Evolutionary conservation across 495 filamentous ascomycete species (phyloP).

Genomic region (Letharia lupina): DNA sequence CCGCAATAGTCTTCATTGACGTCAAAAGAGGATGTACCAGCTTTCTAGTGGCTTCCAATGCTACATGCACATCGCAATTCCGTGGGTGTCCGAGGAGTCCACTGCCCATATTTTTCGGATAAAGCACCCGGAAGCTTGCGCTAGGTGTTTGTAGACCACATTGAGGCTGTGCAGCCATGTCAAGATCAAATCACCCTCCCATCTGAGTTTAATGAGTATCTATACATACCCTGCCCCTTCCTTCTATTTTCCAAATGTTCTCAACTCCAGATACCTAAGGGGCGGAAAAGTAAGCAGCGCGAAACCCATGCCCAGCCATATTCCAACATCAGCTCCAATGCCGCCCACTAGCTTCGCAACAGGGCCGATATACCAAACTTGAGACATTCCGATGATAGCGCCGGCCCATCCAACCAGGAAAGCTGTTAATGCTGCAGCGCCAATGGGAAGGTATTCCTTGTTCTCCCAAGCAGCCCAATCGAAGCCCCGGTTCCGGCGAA

Average conservation of each 20-base stretch:
- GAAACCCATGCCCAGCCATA: slow-evolving; percentile 39
- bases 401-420: slow-evolving; percentile 58
- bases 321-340: slow-evolving; percentile 34
- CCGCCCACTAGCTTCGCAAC: slow-evolving; percentile 39
- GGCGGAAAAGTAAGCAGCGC: slow-evolving; percentile 38
- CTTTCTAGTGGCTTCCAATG: too few relatives aligned
- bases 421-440: slow-evolving; percentile 47
- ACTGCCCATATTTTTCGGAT: neutral
- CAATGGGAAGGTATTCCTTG: slow-evolving; percentile 44
- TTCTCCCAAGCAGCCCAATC: slow-evolving; percentile 53
- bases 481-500: slow-evolving; percentile 38
- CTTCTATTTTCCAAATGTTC: slow-evolving; percentile 32
- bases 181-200: neutral
- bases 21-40: too few relatives aligned
- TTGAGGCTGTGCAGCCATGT: neutral
- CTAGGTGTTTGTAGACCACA: neutral
- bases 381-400: slow-evolving; percentile 53
- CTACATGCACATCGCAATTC: too few relatives aligned
- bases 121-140: neutral
- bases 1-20: too few relatives aligned
- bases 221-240: neutral
- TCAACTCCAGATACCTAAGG: slow-evolving; percentile 36
- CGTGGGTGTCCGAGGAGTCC: too few relatives aligned
- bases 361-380: slow-evolving; percentile 52
- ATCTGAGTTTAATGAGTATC: neutral